Conservation (phyloP, 1,284 basidiomycete species). For the Malassezia sp. region DNA sequence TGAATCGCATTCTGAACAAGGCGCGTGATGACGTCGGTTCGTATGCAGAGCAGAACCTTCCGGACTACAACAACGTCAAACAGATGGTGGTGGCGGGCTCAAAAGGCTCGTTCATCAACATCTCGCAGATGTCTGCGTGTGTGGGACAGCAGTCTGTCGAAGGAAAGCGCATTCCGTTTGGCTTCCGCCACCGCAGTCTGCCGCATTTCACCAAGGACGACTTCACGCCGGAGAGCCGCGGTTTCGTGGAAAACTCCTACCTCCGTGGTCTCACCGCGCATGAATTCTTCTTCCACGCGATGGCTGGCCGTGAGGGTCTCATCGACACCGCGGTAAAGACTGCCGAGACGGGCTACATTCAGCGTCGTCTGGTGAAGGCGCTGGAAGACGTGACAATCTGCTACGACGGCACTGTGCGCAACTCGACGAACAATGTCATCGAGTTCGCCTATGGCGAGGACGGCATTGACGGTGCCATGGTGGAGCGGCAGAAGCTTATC, state of each 20-base stretch:
- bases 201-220: conserved; percentile 99
- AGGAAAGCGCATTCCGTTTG: conserved; percentile 94
- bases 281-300: conserved; percentile 99
- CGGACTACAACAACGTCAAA: conserved; percentile 99
- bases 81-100: conserved; percentile 99
- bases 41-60: conserved; percentile 85
- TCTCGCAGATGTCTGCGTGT: conserved; percentile 99
- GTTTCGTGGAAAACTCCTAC: conserved; percentile 99
- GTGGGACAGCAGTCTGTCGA: conserved; percentile 98
- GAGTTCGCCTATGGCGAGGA: conserved; percentile 98
- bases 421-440: conserved; percentile 63
- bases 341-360: conserved; percentile 97
- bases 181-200: conserved; percentile 88
- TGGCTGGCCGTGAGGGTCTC: conserved; percentile 97
- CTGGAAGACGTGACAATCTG: conserved; percentile 94
- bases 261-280: conserved; percentile 90
- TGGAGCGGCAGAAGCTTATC: conserved; percentile 87
- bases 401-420: conserved; percentile 95
- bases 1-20: conserved; percentile 81
- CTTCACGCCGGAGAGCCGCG: conserved; percentile 93
- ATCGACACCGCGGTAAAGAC: conserved; percentile 99
- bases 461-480: conserved; percentile 94
- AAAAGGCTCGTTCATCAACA: conserved; percentile 87
- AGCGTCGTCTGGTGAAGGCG: conserved; percentile 93
- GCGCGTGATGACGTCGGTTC: conserved; percentile 93